Evolutionary conservation across 331 rosid genomes (phyloP).

Genomic region (Erythrophleum ivorense): DNA sequence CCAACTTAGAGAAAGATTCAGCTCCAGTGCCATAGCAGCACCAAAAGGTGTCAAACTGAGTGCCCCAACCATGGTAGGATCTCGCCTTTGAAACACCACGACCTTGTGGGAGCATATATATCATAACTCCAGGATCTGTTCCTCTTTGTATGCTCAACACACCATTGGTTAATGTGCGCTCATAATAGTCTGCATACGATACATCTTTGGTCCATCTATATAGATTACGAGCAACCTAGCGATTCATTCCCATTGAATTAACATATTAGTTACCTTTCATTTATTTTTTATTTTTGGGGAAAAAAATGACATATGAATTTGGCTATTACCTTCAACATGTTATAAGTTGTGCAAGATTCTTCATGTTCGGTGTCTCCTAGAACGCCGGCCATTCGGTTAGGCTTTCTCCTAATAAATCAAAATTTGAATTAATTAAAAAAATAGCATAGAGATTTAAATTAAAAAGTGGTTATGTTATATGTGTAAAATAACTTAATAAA

Average conservation of each 20-base stretch:
- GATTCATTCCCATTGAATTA: too few relatives aligned
- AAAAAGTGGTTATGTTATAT: too few relatives aligned
- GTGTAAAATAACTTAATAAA: background rate
- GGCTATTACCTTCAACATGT: background rate
- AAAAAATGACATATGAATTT: too few relatives aligned
- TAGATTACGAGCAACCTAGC: conserved; percentile 74
- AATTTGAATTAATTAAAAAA: background rate
- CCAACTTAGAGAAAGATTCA: conserved; percentile 91
- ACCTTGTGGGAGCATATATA: conserved; percentile 87
- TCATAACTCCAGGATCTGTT: conserved; percentile 92
- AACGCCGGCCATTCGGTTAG: background rate
- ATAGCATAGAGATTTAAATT: background rate
- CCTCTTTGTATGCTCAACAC: conserved; percentile 91
- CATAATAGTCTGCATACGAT: conserved; percentile 85
- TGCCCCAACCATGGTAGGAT: conserved; percentile 77
- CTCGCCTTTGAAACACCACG: conserved; percentile 74
- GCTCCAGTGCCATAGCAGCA: conserved; percentile 96
- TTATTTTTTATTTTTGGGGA: too few relatives aligned
- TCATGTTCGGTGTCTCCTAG: background rate
- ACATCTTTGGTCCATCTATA: conserved; percentile 89
- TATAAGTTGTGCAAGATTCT: background rate
- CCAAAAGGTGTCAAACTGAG: conserved; percentile 67
- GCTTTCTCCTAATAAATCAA: background rate
- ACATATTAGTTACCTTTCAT: too few relatives aligned
- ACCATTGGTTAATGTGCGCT: conserved; percentile 88